phyloP scores from a whole-genome alignment of 2,329 filamentous ascomycete genomes.

The Exophiala phaeomuriformis region DNA sequence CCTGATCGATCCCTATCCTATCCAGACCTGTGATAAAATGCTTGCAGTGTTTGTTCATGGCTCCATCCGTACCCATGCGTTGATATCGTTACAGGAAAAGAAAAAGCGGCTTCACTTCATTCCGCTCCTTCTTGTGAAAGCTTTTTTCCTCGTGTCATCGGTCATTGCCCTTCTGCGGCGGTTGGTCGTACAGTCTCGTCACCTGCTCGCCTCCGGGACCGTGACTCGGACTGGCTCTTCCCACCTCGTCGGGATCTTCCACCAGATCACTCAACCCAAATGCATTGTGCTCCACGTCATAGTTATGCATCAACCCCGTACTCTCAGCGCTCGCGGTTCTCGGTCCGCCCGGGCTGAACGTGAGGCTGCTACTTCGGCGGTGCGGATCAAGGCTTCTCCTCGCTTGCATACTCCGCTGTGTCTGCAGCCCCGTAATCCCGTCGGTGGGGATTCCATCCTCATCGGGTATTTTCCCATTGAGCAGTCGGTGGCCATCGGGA shows the following conservation, averaged over 20 bases:
- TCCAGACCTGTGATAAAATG: constrained; percentile 7
- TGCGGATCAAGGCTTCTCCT: constrained; percentile 54
- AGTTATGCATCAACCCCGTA: constrained; percentile 77
- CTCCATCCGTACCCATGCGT: constrained; percentile 25
- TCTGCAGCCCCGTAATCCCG: constrained; percentile 80
- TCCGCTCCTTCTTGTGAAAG: neutral
- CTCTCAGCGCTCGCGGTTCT: constrained; percentile 49
- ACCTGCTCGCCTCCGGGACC: constrained; percentile 7
- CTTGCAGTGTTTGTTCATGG: constrained; percentile 13
- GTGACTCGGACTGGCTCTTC: constrained; percentile 13
- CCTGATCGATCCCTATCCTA: neutral
- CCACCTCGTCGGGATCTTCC: constrained; percentile 48
- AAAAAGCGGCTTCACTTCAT: neutral
- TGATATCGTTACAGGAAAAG: constrained; percentile 24
- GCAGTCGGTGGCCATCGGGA: constrained; percentile 65
- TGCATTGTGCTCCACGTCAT: constrained; percentile 73
- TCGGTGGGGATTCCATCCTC: constrained; percentile 84
- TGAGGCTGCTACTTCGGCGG: constrained; percentile 44
- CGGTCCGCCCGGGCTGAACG: constrained; percentile 49
- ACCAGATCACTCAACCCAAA: constrained; percentile 74
- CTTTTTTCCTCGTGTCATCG: constrained; percentile 11
- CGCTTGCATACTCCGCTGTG: constrained; percentile 86
- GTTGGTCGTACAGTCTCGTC: constrained; percentile 21
- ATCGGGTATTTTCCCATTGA: constrained; percentile 50
- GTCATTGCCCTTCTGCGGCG: constrained; percentile 20